Evolutionary conservation across 495 filamentous ascomycete species (phyloP), one percentile per base, ranked within the genome.

Genomic region (Saxophila tyrrhenica): DNA sequence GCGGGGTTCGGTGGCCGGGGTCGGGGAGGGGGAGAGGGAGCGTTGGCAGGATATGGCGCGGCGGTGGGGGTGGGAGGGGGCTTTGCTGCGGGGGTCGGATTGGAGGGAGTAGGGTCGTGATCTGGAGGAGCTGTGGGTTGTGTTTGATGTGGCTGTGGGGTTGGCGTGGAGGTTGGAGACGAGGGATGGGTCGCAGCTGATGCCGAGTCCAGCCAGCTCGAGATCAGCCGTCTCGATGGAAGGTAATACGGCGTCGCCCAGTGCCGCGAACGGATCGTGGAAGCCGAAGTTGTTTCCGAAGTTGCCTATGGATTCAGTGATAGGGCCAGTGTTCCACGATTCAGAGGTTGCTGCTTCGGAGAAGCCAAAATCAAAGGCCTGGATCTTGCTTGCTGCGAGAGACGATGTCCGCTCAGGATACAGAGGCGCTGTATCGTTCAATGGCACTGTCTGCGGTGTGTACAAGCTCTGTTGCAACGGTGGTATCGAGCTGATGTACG

Each of bases 291-390:
- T 29, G n/a, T 52, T 15, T 20, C 10, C 3, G 20, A 3, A 48
- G 23, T 24, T 24, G 11, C 19, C 23, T 17, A 44, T 9, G n/a
- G 41, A 3, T 20, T 25, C 21, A 16, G 20, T 25, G 24, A 24
- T 7, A 24, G 22, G 43, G 17, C 52, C 54, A 1, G 41, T 38
- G 43, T 41, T 29, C 45, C 48, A 57, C 1, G 45, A 16, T 9
- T 45, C 52, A 22, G 35, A 2, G 10, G 52, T 43, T 1, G 39
- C 7, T 15, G 54, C 24, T 20, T 21, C 51, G 9, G 55, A 39
- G 41, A 61, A 61, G 22, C 58, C 58, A 41, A 61, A 61, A 39
- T 61, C 58, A 25, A 61, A 61, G 17, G 32, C n/a, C 25, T 54
- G 35, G 16, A 57, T 49, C 16, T 23, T 23, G 39, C 48, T 39